These are phyloP conservation scores for Podospora pseudopauciseta DNA, from an alignment of 495 filamentous ascomycete species.

Conservation along the genomic window DNA sequence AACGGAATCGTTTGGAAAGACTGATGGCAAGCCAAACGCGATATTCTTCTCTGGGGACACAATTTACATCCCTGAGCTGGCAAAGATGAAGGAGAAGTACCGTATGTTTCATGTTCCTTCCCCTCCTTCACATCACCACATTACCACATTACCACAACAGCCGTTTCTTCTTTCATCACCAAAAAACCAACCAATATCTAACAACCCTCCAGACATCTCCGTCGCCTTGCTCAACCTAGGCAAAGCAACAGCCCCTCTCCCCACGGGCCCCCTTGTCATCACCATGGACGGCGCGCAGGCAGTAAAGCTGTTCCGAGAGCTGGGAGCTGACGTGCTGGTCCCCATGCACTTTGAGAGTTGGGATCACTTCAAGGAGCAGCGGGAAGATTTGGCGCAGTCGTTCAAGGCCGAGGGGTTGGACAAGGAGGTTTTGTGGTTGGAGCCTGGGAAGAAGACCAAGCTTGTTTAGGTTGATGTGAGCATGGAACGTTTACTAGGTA, in stretches of 20 bases:
- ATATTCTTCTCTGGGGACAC: slow-evolving; percentile 58
- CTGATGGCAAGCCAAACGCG: slow-evolving; percentile 45
- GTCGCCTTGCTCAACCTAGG: slow-evolving; percentile 41
- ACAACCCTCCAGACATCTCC: slow-evolving; percentile 24
- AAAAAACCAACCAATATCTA: not conserved
- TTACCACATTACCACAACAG: not conserved
- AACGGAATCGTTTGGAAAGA: slow-evolving; percentile 37
- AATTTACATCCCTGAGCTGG: slow-evolving; percentile 47
- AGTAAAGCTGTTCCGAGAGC: slow-evolving; percentile 37
- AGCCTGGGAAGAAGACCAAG: slow-evolving; percentile 28
- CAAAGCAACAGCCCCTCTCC: slow-evolving; percentile 28
- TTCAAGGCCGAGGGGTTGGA: slow-evolving; percentile 58
- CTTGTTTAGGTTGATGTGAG: slow-evolving; percentile 14
- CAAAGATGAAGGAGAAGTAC: slow-evolving; percentile 30
- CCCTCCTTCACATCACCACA: not conserved
- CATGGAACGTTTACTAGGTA: no score
- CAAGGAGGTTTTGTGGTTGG: slow-evolving; percentile 46
- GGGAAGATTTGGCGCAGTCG: slow-evolving; percentile 38
- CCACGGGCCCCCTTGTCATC: slow-evolving; percentile 38
- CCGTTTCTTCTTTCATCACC: not conserved
- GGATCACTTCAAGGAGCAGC: slow-evolving; percentile 45
- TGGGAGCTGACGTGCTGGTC: slow-evolving; percentile 48
- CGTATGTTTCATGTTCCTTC: slow-evolving; percentile 12
- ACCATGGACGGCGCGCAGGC: slow-evolving; percentile 52
- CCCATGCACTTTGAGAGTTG: slow-evolving; percentile 55